Conservation (phyloP, 176 grass and related monocot species). For the Phragmites australis region DNA sequence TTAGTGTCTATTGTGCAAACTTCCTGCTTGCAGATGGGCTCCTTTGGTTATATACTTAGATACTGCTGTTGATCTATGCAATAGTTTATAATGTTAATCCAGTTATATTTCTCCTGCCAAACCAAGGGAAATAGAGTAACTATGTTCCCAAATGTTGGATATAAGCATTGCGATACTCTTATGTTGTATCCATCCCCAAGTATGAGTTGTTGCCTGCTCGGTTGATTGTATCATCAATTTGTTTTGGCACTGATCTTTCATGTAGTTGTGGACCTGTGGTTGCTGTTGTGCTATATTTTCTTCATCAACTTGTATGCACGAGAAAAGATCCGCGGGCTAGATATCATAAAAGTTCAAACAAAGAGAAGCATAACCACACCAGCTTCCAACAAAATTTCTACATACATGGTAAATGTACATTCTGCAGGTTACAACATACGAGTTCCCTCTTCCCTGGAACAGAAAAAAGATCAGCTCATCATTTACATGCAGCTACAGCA, state of each 20-base stretch:
- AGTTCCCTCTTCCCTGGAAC: background rate
- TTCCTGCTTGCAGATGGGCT: constrained; percentile 34
- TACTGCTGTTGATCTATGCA: constrained; percentile 14
- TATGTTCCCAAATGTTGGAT: background rate
- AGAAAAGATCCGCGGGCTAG: background rate
- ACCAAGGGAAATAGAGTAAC: background rate
- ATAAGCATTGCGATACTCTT: background rate
- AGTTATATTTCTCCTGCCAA: background rate
- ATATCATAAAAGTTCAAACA: background rate
- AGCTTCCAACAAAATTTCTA: constrained; percentile 14
- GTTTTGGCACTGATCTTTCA: background rate
- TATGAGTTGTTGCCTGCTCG: background rate
- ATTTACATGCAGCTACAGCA: constrained; percentile 48
- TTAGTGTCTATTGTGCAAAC: constrained; percentile 35
- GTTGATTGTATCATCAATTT: background rate
- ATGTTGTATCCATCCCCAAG: background rate
- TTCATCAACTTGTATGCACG: background rate
- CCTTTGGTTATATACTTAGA: background rate
- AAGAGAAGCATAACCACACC: background rate
- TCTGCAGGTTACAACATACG: background rate
- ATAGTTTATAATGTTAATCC: constrained; percentile 20
- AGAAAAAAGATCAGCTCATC: constrained; percentile 11
- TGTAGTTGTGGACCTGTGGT: background rate
- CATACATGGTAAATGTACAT: constrained; percentile 24
- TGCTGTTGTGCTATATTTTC: background rate